phyloP scores from a whole-genome alignment of 2,329 filamentous ascomycete genomes.

The Colletotrichum noveboracense region DNA sequence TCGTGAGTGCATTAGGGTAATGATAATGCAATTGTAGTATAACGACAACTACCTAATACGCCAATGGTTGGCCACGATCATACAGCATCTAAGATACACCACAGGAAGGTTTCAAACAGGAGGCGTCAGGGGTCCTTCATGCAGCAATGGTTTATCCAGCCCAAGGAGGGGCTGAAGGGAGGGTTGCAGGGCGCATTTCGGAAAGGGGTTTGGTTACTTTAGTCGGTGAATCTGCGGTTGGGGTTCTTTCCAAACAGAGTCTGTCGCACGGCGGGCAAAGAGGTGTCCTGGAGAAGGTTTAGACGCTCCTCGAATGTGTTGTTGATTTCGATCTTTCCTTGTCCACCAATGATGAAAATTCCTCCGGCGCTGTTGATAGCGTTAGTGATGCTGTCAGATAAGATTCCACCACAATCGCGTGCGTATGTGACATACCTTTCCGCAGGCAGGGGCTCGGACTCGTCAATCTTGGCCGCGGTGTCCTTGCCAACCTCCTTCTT shows the following conservation, averaged over 20 bases:
- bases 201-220: constrained; percentile 33
- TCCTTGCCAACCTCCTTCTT: constrained; percentile 78
- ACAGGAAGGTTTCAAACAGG: constrained; percentile 20
- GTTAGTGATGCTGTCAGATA: neutral
- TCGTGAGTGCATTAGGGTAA: constrained; percentile 12
- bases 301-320: constrained; percentile 96
- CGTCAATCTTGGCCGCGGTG: constrained; percentile 73
- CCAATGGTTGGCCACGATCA: constrained; percentile 21
- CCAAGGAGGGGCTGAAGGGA: neutral
- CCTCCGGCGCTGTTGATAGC: constrained; percentile 78
- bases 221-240: constrained; percentile 96
- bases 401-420: neutral
- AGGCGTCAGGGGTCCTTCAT: constrained; percentile 14
- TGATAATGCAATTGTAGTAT: constrained; percentile 18
- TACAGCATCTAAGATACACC: constrained; percentile 26
- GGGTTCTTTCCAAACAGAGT: constrained; percentile 92
- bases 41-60: constrained; percentile 22
- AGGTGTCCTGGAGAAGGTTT: constrained; percentile 81
- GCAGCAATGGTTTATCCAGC: constrained; percentile 6
- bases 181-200: neutral
- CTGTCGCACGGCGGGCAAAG: constrained; percentile 83
- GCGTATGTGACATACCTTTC: constrained; percentile 70
- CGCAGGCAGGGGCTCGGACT: constrained; percentile 79
- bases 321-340: constrained; percentile 96
- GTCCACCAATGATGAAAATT: constrained; percentile 77